Conservation (phyloP, 345 rosid genomes). For the Luvunga scandens region DNA sequence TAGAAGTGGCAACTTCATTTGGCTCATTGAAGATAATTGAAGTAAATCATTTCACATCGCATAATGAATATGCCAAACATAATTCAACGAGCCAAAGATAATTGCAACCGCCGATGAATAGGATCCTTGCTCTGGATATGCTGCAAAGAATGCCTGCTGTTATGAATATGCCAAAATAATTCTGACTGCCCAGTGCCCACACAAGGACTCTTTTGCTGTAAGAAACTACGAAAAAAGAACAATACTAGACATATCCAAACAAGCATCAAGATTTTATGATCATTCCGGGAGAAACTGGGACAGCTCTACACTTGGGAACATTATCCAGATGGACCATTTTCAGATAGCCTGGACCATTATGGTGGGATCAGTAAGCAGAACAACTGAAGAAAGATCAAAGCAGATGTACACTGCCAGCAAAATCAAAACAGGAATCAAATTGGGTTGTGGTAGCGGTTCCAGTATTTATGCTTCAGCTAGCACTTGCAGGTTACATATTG, state of each 20-base stretch:
- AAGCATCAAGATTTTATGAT: neutral
- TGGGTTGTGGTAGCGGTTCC: neutral
- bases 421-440: neutral
- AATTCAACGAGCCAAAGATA: too few relatives aligned
- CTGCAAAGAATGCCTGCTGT: neutral
- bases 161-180: constrained; percentile 11
- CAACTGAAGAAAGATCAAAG: neutral
- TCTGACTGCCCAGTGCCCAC: neutral
- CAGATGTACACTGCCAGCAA: neutral
- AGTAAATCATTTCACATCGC: too few relatives aligned
- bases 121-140: neutral
- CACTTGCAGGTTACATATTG: neutral
- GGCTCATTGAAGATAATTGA: too few relatives aligned
- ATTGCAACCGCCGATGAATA: neutral
- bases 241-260: neutral
- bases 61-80: too few relatives aligned
- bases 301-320: neutral
- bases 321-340: neutral
- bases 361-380: neutral
- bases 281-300: too few relatives aligned
- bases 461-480: neutral
- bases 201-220: too few relatives aligned
- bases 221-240: neutral
- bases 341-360: neutral
- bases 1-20: too few relatives aligned